Evolutionary conservation across 2,329 filamentous ascomycete genomes (phyloP).

Genomic region (Cucurbitaria berberidis): DNA sequence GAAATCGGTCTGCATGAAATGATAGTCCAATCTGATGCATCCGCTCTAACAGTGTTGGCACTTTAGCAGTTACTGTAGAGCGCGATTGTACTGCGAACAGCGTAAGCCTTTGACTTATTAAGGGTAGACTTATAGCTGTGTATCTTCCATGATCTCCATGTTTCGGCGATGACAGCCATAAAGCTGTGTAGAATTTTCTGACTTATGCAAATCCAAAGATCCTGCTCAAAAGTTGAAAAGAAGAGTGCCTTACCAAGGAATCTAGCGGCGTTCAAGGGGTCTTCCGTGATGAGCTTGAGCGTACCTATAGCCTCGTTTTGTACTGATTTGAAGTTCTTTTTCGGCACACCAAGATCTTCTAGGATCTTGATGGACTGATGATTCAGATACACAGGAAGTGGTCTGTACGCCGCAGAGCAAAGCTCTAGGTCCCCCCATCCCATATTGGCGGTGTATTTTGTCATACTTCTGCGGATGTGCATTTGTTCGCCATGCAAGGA

Average conservation of each 20-base stretch:
- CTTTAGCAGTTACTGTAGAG: constrained; percentile 65
- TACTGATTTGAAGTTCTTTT: constrained; percentile 66
- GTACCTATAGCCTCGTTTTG: constrained; percentile 68
- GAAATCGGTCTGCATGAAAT: constrained; percentile 71
- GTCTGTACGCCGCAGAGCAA: constrained; percentile 70
- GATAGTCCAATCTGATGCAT: constrained; percentile 65
- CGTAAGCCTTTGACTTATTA: no score
- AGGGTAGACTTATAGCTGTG: no score
- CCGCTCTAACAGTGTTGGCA: constrained; percentile 67
- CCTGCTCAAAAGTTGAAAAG: no score
- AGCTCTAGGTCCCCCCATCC: constrained; percentile 66
- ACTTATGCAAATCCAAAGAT: no score
- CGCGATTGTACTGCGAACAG: constrained; percentile 56
- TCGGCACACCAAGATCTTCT: constrained; percentile 72
- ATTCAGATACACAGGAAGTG: constrained; percentile 75
- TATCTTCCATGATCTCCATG: no score
- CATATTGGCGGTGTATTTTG: constrained; percentile 69
- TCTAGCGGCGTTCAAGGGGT: constrained; percentile 65
- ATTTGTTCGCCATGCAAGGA: constrained; percentile 64
- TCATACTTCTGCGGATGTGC: constrained; percentile 74
- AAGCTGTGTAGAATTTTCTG: not conserved
- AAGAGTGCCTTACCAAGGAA: constrained; percentile 66
- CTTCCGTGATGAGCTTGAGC: constrained; percentile 65
- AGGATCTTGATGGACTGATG: constrained; percentile 84
- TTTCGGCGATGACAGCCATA: not conserved